These are phyloP conservation scores for Thermomyces lanuginosus DNA, from an alignment of 2,329 filamentous ascomycete genomes.

Conservation along the genomic window DNA sequence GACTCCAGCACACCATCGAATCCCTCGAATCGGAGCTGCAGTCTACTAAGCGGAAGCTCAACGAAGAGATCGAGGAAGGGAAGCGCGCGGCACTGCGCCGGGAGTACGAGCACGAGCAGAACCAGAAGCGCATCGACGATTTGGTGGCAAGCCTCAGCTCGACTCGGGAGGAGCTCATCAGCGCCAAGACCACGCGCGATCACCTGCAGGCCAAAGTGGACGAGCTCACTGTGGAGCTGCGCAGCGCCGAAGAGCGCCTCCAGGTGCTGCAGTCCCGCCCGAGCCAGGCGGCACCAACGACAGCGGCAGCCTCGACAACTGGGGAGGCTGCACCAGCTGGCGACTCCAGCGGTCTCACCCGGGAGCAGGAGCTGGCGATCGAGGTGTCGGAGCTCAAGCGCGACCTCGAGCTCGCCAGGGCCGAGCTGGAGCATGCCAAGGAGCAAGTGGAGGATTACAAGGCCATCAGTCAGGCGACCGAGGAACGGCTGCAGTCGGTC, in stretches of 20 bases:
- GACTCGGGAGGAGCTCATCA: constrained; percentile 70
- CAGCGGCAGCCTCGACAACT: constrained; percentile 28
- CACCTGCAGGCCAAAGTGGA: constrained; percentile 79
- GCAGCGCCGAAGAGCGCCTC: constrained; percentile 74
- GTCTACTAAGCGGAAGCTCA: constrained; percentile 64
- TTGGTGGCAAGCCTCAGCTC: constrained; percentile 64
- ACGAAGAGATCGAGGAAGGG: constrained; percentile 64
- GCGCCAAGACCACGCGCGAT: constrained; percentile 72
- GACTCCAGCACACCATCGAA: constrained; percentile 64
- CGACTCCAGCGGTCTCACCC: constrained; percentile 43
- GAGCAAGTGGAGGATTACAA: constrained; percentile 76
- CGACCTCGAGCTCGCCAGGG: constrained; percentile 64
- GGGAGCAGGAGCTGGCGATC: constrained; percentile 63
- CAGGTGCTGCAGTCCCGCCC: constrained; percentile 68
- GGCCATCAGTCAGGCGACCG: constrained; percentile 67
- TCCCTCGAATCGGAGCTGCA: constrained; percentile 62
- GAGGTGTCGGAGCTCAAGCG: constrained; percentile 77
- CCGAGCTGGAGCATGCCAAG: constrained; percentile 67
- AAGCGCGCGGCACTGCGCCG: constrained; percentile 72
- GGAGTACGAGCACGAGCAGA: constrained; percentile 78
- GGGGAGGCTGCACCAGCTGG: constrained; percentile 30
- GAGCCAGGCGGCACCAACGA: no score
- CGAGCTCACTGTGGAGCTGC: constrained; percentile 73
- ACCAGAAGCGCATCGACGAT: constrained; percentile 83
- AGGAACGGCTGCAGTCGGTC: constrained; percentile 70